phyloP scores from a whole-genome alignment of 208 protist species.

The Acanthamoeba triangularis region DNA sequence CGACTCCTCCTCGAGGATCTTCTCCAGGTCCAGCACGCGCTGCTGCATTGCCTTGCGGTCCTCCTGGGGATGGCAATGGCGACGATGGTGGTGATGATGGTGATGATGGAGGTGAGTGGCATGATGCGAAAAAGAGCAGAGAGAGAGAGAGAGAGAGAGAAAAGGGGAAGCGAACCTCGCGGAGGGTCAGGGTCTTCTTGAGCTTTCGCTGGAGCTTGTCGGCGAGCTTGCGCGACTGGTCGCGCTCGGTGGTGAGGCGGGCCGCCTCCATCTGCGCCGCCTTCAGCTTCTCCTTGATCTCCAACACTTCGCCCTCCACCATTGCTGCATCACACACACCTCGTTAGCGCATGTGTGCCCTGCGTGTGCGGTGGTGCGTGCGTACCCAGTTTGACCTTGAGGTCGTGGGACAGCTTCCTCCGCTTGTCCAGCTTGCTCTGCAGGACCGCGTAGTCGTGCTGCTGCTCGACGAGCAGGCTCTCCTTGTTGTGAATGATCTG shows the following conservation, averaged over 20 bases:
- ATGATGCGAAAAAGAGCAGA: background rate
- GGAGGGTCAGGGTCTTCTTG: background rate
- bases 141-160: background rate
- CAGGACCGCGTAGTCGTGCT: slow-evolving; percentile 42
- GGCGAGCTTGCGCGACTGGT: background rate
- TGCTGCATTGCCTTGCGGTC: background rate
- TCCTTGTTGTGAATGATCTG: slow-evolving; percentile 75
- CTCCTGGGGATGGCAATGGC: background rate
- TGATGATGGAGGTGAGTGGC: background rate
- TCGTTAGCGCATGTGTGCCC: background rate
- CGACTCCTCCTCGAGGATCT: background rate
- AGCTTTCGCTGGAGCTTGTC: slow-evolving; percentile 17
- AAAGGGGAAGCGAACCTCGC: background rate
- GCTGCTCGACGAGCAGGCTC: slow-evolving; percentile 48
- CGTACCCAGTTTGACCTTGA: slow-evolving; percentile 56
- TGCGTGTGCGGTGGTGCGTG: no score
- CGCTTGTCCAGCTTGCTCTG: slow-evolving; percentile 67
- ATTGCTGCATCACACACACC: background rate
- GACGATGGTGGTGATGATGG: background rate
- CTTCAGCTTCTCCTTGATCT: slow-evolving; percentile 57
- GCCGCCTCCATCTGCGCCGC: slow-evolving; percentile 34
- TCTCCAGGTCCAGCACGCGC: slow-evolving; percentile 27
- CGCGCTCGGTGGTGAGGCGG: slow-evolving; percentile 32
- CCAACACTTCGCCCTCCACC: slow-evolving; percentile 30
- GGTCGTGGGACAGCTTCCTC: slow-evolving; percentile 47